A percentile compares a stretch with the other conserved stretches of the same genome.
phyloP scores from a whole-genome alignment of 2,329 filamentous ascomycete genomes.

The Nemania sp. region DNA sequence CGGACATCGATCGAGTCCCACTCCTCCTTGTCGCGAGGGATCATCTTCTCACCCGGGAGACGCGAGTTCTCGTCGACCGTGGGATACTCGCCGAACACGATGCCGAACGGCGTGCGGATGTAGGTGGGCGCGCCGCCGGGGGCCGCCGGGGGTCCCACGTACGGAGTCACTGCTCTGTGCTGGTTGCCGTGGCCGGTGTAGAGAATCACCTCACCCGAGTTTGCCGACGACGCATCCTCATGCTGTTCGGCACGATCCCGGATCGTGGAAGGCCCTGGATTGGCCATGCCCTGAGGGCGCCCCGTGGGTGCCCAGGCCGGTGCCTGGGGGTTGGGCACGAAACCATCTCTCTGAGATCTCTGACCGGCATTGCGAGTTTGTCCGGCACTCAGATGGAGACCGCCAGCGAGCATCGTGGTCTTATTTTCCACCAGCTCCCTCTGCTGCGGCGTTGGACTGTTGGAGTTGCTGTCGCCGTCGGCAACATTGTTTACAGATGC shows the following conservation, averaged over 20 bases:
- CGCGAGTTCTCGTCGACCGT: slow-evolving; percentile 26
- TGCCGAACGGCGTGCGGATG: slow-evolving; percentile 25
- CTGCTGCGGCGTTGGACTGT: slow-evolving; percentile 3
- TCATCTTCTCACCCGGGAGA: slow-evolving; percentile 24
- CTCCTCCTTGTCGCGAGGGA: slow-evolving; percentile 31
- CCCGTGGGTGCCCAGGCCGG: slow-evolving; percentile 29
- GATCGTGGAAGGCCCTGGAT: not conserved
- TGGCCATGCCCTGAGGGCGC: not conserved
- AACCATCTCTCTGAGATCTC: slow-evolving; percentile 7
- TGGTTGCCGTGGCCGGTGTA: slow-evolving; percentile 22
- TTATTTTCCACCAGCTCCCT: not conserved
- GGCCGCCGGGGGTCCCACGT: not conserved
- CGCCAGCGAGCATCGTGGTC: not conserved
- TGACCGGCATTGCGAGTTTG: too few relatives aligned
- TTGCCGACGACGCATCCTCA: slow-evolving; percentile 12
- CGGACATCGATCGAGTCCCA: slow-evolving; percentile 37
- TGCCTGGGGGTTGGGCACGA: slow-evolving; percentile 34
- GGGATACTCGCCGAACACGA: slow-evolving; percentile 22
- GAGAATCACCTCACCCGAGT: slow-evolving; percentile 25
- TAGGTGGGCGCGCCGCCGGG: slow-evolving; percentile 4
- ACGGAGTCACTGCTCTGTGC: slow-evolving; percentile 19
- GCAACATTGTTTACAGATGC: slow-evolving; percentile 17
- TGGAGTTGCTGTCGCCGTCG: slow-evolving; percentile 2
- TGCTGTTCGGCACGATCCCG: not conserved
- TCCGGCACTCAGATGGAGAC: slow-evolving; percentile 6